phyloP scores from a whole-genome alignment of 495 filamentous ascomycete species.

The Xylaria palmicola region DNA sequence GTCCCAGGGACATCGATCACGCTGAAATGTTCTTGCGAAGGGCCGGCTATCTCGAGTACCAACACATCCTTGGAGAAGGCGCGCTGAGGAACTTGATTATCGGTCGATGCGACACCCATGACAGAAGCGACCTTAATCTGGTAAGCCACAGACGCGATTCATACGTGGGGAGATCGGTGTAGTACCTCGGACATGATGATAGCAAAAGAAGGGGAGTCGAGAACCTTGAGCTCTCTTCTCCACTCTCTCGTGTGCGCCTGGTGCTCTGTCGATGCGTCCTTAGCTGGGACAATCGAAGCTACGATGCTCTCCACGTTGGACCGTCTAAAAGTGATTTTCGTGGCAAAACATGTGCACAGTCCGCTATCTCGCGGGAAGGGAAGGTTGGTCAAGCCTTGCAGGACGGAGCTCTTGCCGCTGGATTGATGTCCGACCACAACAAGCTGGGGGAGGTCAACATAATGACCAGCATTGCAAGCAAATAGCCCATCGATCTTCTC shows the following conservation, averaged over 20 bases:
- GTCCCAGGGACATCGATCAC: slow-evolving; percentile 61
- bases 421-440: slow-evolving; percentile 53
- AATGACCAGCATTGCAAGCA: not conserved
- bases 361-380: slow-evolving; percentile 49
- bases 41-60: slow-evolving; percentile 20
- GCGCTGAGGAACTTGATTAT: not conserved
- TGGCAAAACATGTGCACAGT: slow-evolving; percentile 59
- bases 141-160: not conserved
- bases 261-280: slow-evolving; percentile 16
- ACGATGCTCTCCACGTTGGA: slow-evolving; percentile 26
- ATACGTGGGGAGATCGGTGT: not conserved
- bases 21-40: slow-evolving; percentile 43
- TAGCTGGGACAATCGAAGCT: slow-evolving; percentile 46
- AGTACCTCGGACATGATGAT: not conserved
- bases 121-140: not conserved
- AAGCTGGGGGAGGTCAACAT: not conserved
- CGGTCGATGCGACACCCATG: not conserved
- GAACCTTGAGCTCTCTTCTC: not conserved
- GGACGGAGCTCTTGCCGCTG: slow-evolving; percentile 52
- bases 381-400: slow-evolving; percentile 51
- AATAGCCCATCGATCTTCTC: not conserved
- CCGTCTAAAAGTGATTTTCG: slow-evolving; percentile 55
- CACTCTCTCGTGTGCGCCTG: slow-evolving; percentile 13
- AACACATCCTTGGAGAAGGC: not conserved
- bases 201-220: not conserved